Base-by-base conservation (phyloP, 1,284 basidiomycete genomes). In the Trametes hirsuta region DNA sequence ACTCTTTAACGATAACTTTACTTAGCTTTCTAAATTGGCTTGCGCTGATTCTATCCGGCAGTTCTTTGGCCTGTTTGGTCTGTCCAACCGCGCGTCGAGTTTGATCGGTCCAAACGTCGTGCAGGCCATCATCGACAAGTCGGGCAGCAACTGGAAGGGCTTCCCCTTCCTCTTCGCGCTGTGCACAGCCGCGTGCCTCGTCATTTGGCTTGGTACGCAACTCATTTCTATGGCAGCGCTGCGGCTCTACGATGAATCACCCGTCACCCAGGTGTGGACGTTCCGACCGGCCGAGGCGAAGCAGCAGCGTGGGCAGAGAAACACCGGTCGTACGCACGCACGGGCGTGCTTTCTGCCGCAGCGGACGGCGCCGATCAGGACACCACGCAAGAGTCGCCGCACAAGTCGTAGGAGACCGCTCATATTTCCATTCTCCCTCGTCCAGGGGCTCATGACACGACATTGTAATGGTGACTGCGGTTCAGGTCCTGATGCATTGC, bases 81-180 rank as follows among this genome's bases (percentile, higher is more conserved):
- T 93, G 21, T 91, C 88, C 5, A 93, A 91, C 72, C 84, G 90
- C n/a, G 90, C 88, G 0, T 90, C 87, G 10, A 88, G 86, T 3
- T 88, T 91, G 82, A 85, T 92, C 44, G 90, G 91, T 0, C 91
- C 89, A 2, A 90, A 90, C 62, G 85, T 89, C 6, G 87, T 91
- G 40, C 89, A 93, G 72, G 88, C 84, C 2, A 92, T 93, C 68
- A 91, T 93, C 58, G 79, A 91, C 72, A 77, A 77, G 47, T 81
- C 84, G 0, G 87, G 87, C 5, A 82, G 87, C 72, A 92, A 88
- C 70, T 93, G 91, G 85, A 82, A 83, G 71, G 91, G 93, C 0
- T 93, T 94, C 72, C 90, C 91, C 2, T 94, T 94, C 78, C 77
- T 94, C 6, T 91, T 94, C 62, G 87, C 85, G 24, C 74, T 93